Evolutionary conservation across 768 basidiomycete genomes (phyloP).

Genomic region (Tulasnella sp.): DNA sequence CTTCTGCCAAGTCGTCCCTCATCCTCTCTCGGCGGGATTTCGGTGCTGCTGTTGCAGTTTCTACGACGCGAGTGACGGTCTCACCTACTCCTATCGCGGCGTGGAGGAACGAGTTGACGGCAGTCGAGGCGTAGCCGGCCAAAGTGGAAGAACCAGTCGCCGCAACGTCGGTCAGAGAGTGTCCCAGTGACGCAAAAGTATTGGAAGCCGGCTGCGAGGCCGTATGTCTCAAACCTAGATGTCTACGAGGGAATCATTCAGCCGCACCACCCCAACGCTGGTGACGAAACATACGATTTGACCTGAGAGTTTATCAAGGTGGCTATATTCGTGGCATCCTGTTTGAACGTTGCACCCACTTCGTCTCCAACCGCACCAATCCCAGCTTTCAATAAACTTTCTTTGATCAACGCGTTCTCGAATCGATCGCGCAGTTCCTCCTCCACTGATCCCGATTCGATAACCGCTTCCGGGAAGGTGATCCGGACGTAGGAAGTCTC

Average conservation of each 20-base stretch:
- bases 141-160: not conserved
- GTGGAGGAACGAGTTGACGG: not conserved
- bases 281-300: not conserved
- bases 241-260: not conserved
- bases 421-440: constrained; percentile 5
- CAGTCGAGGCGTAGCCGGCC: constrained; percentile 1
- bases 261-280: not conserved
- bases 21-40: not conserved
- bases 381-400: constrained; percentile 1
- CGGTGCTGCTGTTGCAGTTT: not conserved
- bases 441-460: not conserved
- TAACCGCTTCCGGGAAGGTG: not conserved
- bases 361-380: constrained; percentile 11
- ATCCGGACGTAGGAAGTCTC: constrained; percentile 7
- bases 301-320: not conserved
- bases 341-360: not conserved
- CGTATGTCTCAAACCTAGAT: not conserved
- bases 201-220: not conserved
- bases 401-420: constrained; percentile 11
- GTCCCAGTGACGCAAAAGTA: not conserved
- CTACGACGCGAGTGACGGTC: not conserved
- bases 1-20: constrained; percentile 2
- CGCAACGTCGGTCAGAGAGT: not conserved
- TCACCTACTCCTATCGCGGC: constrained; percentile 4
- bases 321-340: not conserved